phyloP scores from a whole-genome alignment of 768 basidiomycete genomes.

The Tylopilus subfusipes region DNA sequence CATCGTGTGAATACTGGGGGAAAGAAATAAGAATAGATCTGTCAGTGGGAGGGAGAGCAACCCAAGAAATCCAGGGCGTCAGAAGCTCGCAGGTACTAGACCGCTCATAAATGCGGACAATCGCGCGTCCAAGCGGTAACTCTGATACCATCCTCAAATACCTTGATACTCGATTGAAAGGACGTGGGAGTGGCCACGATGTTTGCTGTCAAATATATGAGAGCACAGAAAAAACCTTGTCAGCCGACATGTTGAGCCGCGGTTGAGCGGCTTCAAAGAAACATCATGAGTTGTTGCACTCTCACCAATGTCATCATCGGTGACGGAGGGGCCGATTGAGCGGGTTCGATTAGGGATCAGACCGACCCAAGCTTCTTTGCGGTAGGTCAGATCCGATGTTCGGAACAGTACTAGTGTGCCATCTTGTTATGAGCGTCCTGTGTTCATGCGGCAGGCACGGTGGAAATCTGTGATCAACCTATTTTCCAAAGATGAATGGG shows the following conservation, averaged over 20 bases:
- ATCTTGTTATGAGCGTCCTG: not conserved
- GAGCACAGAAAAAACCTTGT: not conserved
- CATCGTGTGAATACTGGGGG: not conserved
- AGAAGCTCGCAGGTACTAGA: not conserved
- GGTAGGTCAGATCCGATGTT: not conserved
- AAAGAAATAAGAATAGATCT: not conserved
- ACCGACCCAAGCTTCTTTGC: not conserved
- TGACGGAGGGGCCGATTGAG: not conserved
- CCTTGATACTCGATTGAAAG: not conserved
- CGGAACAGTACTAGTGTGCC: not conserved
- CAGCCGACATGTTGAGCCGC: not conserved
- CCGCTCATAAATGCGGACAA: not conserved
- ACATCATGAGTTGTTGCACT: not conserved
- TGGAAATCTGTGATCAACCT: too few species aligned
- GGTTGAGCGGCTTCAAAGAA: not conserved
- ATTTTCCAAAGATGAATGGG: too few species aligned
- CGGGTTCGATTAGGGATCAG: not conserved
- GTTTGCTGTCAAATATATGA: not conserved
- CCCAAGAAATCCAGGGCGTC: not conserved
- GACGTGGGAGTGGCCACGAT: not conserved
- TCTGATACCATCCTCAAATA: not conserved
- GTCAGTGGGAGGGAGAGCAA: not conserved
- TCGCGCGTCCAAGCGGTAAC: not conserved
- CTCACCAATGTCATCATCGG: not conserved
- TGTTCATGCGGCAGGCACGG: not conserved